phyloP scores from a whole-genome alignment of 176 grass and related monocot species.

The Stipa capillata region DNA sequence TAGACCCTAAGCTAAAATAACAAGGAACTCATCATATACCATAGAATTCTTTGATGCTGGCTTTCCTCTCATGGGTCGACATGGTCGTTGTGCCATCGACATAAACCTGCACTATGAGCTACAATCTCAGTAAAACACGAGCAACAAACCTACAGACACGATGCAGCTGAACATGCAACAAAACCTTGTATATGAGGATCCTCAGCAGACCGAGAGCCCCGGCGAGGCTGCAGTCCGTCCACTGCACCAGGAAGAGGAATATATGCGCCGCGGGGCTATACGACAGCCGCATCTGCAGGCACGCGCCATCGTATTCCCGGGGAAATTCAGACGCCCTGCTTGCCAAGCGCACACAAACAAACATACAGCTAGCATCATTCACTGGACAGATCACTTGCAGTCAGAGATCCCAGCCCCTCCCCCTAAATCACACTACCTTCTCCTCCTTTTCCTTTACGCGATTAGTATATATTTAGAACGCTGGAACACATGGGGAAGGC shows the following conservation, averaged over 20 bases:
- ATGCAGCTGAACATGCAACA: neutral
- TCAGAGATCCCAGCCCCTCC: too few relatives aligned
- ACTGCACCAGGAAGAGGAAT: slow-evolving; percentile 80
- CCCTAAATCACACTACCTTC: neutral
- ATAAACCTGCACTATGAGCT: slow-evolving; percentile 62
- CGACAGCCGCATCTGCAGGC: slow-evolving; percentile 74
- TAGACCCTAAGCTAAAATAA: neutral
- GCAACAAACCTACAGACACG: neutral
- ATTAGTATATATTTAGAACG: slow-evolving; percentile 11
- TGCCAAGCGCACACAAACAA: too few relatives aligned
- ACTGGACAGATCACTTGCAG: slow-evolving; percentile 1
- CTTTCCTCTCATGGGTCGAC: slow-evolving; percentile 84
- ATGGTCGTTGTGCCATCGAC: slow-evolving; percentile 79
- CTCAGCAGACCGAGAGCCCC: slow-evolving; percentile 69
- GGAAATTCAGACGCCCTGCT: slow-evolving; percentile 71
- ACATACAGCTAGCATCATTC: neutral
- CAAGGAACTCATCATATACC: slow-evolving; percentile 37
- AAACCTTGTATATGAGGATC: slow-evolving; percentile 63
- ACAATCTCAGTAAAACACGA: neutral
- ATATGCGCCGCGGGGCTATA: slow-evolving; percentile 69
- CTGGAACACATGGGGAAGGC: neutral
- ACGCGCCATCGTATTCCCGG: slow-evolving; percentile 68
- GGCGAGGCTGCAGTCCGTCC: slow-evolving; percentile 78
- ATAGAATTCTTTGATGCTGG: slow-evolving; percentile 87
- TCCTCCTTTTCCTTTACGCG: neutral